These are phyloP conservation scores for Trichosporon sp. DNA, from an alignment of 1,284 basidiomycete genomes.

Conservation along the genomic window DNA sequence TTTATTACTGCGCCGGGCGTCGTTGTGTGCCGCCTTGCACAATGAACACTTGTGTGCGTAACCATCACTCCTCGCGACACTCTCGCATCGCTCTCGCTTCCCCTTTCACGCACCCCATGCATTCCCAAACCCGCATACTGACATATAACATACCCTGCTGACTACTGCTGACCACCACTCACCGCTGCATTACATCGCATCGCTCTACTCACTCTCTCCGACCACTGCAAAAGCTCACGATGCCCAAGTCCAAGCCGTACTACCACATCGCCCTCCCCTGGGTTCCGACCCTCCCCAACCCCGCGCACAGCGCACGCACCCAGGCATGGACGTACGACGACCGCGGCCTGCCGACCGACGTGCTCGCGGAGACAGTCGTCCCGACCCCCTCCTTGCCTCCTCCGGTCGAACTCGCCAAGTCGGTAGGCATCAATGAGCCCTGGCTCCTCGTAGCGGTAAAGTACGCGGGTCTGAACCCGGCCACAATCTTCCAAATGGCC, in stretches of 20 bases:
- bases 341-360: conserved; percentile 12
- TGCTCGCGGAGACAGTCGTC: not conserved
- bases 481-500: conserved; percentile 10
- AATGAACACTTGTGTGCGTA: too few relatives aligned
- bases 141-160: not conserved
- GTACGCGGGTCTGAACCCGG: conserved; percentile 11
- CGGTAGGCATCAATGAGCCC: not conserved
- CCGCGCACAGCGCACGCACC: not conserved
- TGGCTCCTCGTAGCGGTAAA: conserved; percentile 12
- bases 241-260: not conserved
- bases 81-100: too few relatives aligned
- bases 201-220: too few relatives aligned
- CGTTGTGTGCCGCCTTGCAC: too few relatives aligned
- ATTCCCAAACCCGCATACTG: not conserved
- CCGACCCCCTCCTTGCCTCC: conserved; percentile 7
- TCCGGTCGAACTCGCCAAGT: conserved; percentile 4
- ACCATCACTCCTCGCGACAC: too few relatives aligned
- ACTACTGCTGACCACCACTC: too few relatives aligned
- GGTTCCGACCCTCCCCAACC: not conserved
- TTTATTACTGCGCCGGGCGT: too few relatives aligned
- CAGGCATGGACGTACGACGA: not conserved
- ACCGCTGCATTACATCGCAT: not conserved
- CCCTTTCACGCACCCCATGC: too few relatives aligned
- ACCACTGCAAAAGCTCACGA: not conserved
- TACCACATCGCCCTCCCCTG: not conserved